phyloP scores from a whole-genome alignment of 2,329 filamentous ascomycete species.

The Colletotrichum liriopes region DNA sequence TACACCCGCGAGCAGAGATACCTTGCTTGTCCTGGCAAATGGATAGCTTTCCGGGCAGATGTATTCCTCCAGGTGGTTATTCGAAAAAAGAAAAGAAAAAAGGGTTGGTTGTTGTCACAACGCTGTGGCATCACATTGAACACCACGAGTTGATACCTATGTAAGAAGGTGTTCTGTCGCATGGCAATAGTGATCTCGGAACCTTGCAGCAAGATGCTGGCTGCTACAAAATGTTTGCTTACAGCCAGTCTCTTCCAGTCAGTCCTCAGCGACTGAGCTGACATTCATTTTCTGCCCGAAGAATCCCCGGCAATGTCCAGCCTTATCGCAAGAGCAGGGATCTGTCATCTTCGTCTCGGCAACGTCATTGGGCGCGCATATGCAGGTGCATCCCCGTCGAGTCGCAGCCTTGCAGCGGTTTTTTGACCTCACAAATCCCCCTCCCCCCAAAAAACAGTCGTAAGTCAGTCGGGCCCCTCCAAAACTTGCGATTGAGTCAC shows the following conservation, averaged over 20 bases:
- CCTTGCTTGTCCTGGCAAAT: not conserved
- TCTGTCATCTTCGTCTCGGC: slow-evolving; percentile 1
- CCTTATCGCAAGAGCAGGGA: slow-evolving; percentile 33
- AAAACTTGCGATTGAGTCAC: slow-evolving; percentile 43
- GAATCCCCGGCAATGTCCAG: slow-evolving; percentile 10
- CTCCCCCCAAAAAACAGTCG: slow-evolving; percentile 37
- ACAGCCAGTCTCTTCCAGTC: not conserved
- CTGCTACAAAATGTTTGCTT: not conserved
- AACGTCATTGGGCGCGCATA: slow-evolving; percentile 30
- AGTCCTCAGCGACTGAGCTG: not conserved
- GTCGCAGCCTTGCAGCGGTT: slow-evolving; percentile 40
- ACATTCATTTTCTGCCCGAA: not conserved
- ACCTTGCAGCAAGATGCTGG: not conserved
- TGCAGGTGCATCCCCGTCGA: slow-evolving; percentile 30
- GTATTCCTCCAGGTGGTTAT: too few relatives aligned
- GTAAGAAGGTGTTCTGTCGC: not conserved
- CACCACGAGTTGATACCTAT: too few relatives aligned
- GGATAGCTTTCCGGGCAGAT: not conserved
- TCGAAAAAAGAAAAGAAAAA: too few relatives aligned
- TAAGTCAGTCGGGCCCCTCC: slow-evolving; percentile 38
- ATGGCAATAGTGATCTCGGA: too few relatives aligned
- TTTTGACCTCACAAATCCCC: slow-evolving; percentile 42
- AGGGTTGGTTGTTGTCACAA: not conserved
- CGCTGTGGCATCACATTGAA: not conserved
- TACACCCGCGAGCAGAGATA: too few relatives aligned